Base-by-base conservation (phyloP, 1,284 basidiomycete genomes). In the Laetiporus sulphureus region DNA sequence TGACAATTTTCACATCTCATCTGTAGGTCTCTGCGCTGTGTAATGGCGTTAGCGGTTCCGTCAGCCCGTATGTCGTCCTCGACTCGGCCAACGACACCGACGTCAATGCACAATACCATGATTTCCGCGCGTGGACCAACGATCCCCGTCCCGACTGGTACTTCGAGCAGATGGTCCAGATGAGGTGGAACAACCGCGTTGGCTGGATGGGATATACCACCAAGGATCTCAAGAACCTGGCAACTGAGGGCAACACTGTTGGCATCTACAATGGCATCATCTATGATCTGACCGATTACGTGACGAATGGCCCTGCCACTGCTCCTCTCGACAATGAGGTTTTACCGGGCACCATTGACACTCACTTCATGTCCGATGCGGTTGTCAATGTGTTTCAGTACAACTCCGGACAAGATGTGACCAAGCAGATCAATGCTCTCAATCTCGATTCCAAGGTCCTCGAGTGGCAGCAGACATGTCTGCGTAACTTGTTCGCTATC, bases 101-200 rank as follows among this genome's bases (percentile, higher is more conserved):
- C 55, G 56, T 66, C 5, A 90, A 91, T 56, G 68, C 88, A n/a
- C 71, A 80, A 52, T 99, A 99, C 62, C 95, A 99, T 63, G 94
- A 98, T 62, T 99, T 99, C 79, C 85, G 93, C 31, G 80, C 79
- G 0, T 82, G 71, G 56, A 88, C 84, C 21, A 86, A 84, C 47
- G 94, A 99, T 59, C 84, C 85, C 0, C 81, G 94, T 18, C 92
- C 93, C 0, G 95, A 99, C 62, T 99, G 95, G 96, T 99, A 99
- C 65, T 92, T 87, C 52, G 89, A 99, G 68, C 76, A 72, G 50
- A 94, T 94, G 91, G 82, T 85, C 5, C 67, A 76, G 54, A 83
- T 99, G 80, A 86, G 93, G 4, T 94, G 85, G 71, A 86, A 80
- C 45, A 84, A 81, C 55, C 84, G 93, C 39, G 76, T 83, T 36